Evolutionary conservation across 2,329 filamentous ascomycete species (phyloP), one percentile per base, ranked within the genome.

Genomic region (Pseudocercospora vitis): DNA sequence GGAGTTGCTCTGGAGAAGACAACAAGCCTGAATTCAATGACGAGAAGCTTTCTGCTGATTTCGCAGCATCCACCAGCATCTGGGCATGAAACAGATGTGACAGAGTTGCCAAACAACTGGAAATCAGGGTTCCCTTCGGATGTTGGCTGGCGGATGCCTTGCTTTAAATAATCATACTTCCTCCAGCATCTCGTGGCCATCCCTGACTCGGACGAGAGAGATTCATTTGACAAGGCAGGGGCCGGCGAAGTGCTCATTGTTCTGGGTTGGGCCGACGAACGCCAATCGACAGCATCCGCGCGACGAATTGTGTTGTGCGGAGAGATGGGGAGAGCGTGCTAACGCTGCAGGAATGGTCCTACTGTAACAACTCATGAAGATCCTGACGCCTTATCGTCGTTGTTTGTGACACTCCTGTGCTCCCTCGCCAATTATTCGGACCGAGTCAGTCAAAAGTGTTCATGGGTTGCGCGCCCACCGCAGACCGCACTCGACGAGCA

Each of bases 191-290:
- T 3, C 21, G 18, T 42, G 37, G 37, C 12, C n/a, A 23, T 42
- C 37, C 42, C 14, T 45, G 42, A 45, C 23, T 29, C 42, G 24
- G 18, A 31, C 12, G n/a, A 31, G 42, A 14, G 42, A 6, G 42
- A 18, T 45, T 28, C n/a, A 31, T 31, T 45, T 45, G 42, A 45
- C 24, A 19, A 19, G 42, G 14, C 35, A 54, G 52, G 46, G 46
- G 46, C 26, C 40, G 35, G n/a, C n/a, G 37, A 31, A 44, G 28
- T 11, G 14, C 42, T 42, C 37, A 42, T 42, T 42, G 24, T 42
- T 42, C 37, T 18, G 37, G 24, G 21, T 42, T 24, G 37, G 24
- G 19, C 37, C 37, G 37, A 21, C 37, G 37, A 42, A 24, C 37
- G 37, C 37, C 37, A 42, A 42, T 42, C 11, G 37, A 18, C 37